Conservation (phyloP, 768 basidiomycete genomes). For the Leccinum truebloodii region DNA sequence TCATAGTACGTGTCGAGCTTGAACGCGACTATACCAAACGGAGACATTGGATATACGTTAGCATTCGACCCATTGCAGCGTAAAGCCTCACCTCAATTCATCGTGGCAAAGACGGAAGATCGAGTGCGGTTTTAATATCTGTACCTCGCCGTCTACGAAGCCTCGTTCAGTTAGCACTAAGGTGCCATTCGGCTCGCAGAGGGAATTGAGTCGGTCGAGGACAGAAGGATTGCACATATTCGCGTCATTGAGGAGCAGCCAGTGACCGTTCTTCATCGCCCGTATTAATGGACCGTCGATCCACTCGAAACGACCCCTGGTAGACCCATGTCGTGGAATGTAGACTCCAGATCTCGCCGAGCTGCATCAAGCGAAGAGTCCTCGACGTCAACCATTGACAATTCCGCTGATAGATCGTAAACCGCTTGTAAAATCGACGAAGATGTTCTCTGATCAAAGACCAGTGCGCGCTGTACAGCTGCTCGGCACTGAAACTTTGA, state of each 20-base stretch:
- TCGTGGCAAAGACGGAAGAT: conserved; percentile 56
- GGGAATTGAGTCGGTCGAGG: conserved; percentile 92
- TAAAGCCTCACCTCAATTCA: too few relatives aligned
- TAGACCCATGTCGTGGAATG: conserved; percentile 29
- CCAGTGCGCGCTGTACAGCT: conserved; percentile 19
- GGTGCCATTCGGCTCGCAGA: conserved; percentile 84
- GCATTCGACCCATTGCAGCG: too few relatives aligned
- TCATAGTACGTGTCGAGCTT: too few relatives aligned
- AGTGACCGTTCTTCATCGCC: conserved; percentile 84
- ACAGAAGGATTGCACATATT: conserved; percentile 96
- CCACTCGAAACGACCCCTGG: conserved; percentile 81
- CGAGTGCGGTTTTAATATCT: conserved; percentile 78
- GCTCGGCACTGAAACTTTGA: conserved; percentile 17
- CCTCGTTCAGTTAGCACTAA: conserved; percentile 91
- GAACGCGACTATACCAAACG: too few relatives aligned
- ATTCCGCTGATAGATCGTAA: conserved; percentile 30
- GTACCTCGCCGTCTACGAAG: conserved; percentile 71
- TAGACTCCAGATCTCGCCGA: conserved; percentile 18
- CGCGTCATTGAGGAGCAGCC: conserved; percentile 89
- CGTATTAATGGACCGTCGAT: conserved; percentile 87
- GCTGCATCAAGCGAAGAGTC: conserved; percentile 14
- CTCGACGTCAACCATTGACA: conserved; percentile 19
- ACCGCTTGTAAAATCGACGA: conserved; percentile 28
- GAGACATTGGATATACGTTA: too few relatives aligned
- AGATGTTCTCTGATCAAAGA: conserved; percentile 15